phyloP scores from a whole-genome alignment of 2,329 filamentous ascomycete species.

The Colletotrichum phormii region DNA sequence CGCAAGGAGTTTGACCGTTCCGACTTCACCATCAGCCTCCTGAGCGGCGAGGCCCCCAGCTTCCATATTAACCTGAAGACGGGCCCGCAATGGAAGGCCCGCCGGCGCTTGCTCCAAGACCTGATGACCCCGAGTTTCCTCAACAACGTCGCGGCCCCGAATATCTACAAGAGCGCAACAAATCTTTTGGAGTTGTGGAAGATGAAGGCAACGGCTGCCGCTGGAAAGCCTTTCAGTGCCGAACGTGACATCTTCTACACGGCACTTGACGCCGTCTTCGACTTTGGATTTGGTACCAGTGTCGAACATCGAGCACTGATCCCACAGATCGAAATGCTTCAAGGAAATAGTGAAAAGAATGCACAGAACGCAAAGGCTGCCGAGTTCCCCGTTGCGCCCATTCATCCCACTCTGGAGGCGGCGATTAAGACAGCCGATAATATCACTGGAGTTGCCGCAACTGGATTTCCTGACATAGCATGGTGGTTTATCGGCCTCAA shows the following conservation, averaged over 20 bases:
- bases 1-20: slow-evolving; percentile 49
- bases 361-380: background rate
- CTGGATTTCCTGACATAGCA: background rate
- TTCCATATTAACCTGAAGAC: slow-evolving; percentile 47
- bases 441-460: background rate
- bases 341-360: background rate
- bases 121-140: slow-evolving; percentile 52
- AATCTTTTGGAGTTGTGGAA: slow-evolving; percentile 49
- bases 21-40: background rate
- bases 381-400: background rate
- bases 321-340: background rate
- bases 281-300: slow-evolving; percentile 42
- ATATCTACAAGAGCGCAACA: slow-evolving; percentile 45
- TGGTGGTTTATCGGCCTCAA: background rate
- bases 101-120: slow-evolving; percentile 50
- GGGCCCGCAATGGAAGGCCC: slow-evolving; percentile 45
- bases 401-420: background rate
- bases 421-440: background rate
- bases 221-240: slow-evolving; percentile 45
- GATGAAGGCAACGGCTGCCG: slow-evolving; percentile 43
- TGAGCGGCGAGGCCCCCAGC: slow-evolving; percentile 37
- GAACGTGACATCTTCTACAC: slow-evolving; percentile 44
- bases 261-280: slow-evolving; percentile 48
- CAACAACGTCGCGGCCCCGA: slow-evolving; percentile 45
- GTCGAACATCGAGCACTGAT: background rate